Base-by-base conservation (phyloP, 768 basidiomycete species). In the Leccinum variicolor region DNA sequence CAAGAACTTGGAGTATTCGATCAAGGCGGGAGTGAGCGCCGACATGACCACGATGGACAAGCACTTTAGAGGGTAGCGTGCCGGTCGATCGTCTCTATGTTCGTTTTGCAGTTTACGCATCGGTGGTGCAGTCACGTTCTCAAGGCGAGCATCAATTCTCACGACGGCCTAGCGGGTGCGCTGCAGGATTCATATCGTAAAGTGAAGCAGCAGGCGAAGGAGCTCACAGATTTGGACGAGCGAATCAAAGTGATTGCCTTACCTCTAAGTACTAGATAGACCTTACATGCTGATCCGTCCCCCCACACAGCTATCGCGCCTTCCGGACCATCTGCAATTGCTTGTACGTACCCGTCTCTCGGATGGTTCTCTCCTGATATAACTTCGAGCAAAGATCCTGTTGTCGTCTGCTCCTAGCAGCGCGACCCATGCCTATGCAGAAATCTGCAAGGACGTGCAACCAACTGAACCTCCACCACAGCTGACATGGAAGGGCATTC, bases 401-500 rank as follows among this genome's bases (percentile, higher is more conserved):
- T 76, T 92, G 34, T 84, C 87, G 5, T 67, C 72, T 29, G 75
- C 85, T 8, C 84, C 89, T 1, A 73, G 76, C 25, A 56, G 72
- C 0, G 64, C 71, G 6, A 86, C 87, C 0, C 67, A 83, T 28
- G 71, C 75, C 1, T 78, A 77, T 62, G 88, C 86, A n/a, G 78
- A 83, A 6, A 57, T 70, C 0, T 84, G 82, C 61, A 74, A 87
- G 6, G 74, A 85, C 29, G 67, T 63, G 1, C 64, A 72, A 1
- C 69, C 65, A 25, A 33, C 58, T 0, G 50, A 64, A 47, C 56
- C 62, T 7, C 76, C 67, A 7, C 69, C 75, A 3, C 64, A 76
- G 1, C 71, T 91, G 7, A 90, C 87, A 3, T 94, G 92, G 92
- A 76, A 79, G 58, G 79, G 84, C n/a, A 92, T 94, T 52, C 78